phyloP scores from a whole-genome alignment of 1,284 basidiomycete genomes.

The Puccinia hordei region DNA sequence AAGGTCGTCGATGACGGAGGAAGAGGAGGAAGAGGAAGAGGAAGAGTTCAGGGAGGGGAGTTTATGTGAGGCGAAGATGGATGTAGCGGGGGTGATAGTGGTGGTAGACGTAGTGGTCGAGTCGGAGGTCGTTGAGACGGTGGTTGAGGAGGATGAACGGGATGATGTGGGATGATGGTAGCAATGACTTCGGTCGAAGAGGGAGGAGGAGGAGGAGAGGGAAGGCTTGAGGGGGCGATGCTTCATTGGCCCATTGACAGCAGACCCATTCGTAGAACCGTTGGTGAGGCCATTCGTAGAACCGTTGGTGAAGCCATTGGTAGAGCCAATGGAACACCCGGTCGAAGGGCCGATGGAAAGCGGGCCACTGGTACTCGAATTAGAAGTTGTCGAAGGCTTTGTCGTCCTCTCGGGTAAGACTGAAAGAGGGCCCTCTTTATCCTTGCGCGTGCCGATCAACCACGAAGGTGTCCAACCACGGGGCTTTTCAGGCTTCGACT shows the following conservation, averaged over 20 bases:
- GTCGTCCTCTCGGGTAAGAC: not conserved
- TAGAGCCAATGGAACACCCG: not conserved
- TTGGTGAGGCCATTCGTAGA: too few species aligned
- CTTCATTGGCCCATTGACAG: not conserved
- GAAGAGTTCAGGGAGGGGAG: not conserved
- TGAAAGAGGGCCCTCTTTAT: not conserved
- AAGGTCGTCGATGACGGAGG: not conserved
- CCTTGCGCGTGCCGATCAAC: conserved; percentile 47
- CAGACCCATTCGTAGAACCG: too few species aligned
- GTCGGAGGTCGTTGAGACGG: not conserved
- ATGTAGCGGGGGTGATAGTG: conserved; percentile 4
- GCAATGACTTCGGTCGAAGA: not conserved
- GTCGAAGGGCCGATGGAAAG: not conserved
- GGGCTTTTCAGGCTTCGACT: conserved; percentile 54
- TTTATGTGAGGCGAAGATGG: not conserved
- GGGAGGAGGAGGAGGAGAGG: not conserved
- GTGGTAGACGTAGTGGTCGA: not conserved
- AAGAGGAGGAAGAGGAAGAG: too few species aligned
- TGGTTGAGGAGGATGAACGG: not conserved
- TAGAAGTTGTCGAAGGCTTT: not conserved
- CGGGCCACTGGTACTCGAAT: not conserved
- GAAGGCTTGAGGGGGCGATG: not conserved
- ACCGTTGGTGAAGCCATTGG: too few species aligned
- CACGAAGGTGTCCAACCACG: conserved; percentile 59
- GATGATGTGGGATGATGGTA: not conserved